Conservation (phyloP, 2,329 filamentous ascomycete genomes). For the Pseudogymnoascus sp. region DNA sequence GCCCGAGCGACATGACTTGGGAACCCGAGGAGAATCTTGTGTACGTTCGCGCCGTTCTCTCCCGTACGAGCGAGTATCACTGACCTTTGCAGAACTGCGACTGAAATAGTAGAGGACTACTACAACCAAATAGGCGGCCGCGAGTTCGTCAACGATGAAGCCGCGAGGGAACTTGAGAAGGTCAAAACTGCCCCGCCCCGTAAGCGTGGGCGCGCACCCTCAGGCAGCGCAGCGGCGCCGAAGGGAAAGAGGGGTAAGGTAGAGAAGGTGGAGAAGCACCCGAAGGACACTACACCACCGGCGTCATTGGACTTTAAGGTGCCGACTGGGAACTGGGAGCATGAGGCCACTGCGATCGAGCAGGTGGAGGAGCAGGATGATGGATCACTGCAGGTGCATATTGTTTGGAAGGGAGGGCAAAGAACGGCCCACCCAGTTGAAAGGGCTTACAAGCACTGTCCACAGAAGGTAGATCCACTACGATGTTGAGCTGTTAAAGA, state of each 20-base stretch:
- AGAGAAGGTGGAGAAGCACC: constrained; percentile 36
- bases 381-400: constrained; percentile 57
- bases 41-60: constrained; percentile 30
- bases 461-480: constrained; percentile 57
- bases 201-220: not conserved
- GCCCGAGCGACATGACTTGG: constrained; percentile 67
- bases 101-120: constrained; percentile 59
- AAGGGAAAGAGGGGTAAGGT: constrained; percentile 19
- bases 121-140: constrained; percentile 57
- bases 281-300: constrained; percentile 42
- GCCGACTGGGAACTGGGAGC: constrained; percentile 71
- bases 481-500: not conserved
- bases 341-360: constrained; percentile 63
- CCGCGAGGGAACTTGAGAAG: constrained; percentile 34
- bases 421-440: constrained; percentile 68
- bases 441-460: constrained; percentile 67
- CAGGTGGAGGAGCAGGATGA: constrained; percentile 59
- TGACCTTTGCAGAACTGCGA: constrained; percentile 36
- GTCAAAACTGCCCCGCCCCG: not conserved
- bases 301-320: constrained; percentile 51
- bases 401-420: constrained; percentile 66
- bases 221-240: not conserved
- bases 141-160: constrained; percentile 44
- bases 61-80: not conserved
- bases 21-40: constrained; percentile 67